Conservation (phyloP, 371 early-diverging fungal genomes). For the Syncephalastrum monosporum region DNA sequence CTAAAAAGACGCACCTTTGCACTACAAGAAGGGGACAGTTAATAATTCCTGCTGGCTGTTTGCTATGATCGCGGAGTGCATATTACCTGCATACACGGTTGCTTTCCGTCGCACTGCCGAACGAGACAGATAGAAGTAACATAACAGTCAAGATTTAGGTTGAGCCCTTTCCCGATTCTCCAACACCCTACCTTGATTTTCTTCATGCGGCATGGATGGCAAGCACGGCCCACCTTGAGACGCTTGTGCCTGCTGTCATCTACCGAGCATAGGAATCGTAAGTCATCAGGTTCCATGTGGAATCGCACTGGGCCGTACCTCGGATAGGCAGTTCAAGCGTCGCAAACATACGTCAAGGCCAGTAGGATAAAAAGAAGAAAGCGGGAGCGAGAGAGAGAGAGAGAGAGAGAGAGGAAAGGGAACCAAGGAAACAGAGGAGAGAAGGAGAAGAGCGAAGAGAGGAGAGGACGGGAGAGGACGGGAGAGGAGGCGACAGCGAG, state of each 20-base stretch:
- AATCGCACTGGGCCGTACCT: too few relatives aligned
- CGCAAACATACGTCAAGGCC: constrained; percentile 1
- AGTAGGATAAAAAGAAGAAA: neutral
- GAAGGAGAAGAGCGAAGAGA: neutral
- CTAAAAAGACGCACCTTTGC: too few relatives aligned
- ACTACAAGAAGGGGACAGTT: too few relatives aligned
- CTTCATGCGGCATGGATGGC: constrained; percentile 40
- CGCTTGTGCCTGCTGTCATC: constrained; percentile 41
- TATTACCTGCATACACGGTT: constrained; percentile 46
- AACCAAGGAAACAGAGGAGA: neutral
- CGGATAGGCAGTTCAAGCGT: too few relatives aligned
- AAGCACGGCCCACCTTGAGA: constrained; percentile 38
- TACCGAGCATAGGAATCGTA: neutral
- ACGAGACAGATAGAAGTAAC: neutral
- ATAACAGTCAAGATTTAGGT: too few relatives aligned
- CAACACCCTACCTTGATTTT: constrained; percentile 30
- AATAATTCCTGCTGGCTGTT: too few relatives aligned
- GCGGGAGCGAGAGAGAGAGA: neutral
- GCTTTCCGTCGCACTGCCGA: constrained; percentile 38
- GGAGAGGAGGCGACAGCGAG: neutral
- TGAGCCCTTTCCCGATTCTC: too few relatives aligned
- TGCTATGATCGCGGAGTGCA: too few relatives aligned
- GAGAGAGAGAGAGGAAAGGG: neutral
- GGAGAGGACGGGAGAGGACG: constrained; percentile 4
- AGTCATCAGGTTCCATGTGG: too few relatives aligned